A percentile compares a stretch with the other conserved stretches of the same genome.
Evolutionary conservation across 2,329 filamentous ascomycete genomes (phyloP).

Genomic region (Cladophialophora psammophila): DNA sequence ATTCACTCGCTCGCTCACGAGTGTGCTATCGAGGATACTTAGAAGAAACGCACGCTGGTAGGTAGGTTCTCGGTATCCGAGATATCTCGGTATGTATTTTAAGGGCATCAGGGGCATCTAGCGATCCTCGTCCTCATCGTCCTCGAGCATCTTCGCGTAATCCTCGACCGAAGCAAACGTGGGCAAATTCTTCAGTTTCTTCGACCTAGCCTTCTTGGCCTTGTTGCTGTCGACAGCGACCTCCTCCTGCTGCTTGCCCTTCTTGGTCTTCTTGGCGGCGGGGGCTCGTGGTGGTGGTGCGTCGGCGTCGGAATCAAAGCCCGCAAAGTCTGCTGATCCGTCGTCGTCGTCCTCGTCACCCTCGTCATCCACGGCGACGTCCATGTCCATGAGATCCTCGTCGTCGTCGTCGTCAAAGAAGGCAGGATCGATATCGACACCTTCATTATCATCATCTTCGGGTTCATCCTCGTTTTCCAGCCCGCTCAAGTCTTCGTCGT

Average conservation of each 20-base stretch:
- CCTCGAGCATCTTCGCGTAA: slow-evolving; percentile 83
- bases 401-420: slow-evolving; percentile 59
- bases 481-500: slow-evolving; percentile 48
- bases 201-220: slow-evolving; percentile 53
- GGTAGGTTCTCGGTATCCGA: not conserved
- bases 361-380: slow-evolving; percentile 45
- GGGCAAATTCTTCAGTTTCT: slow-evolving; percentile 86
- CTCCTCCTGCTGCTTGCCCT: slow-evolving; percentile 42
- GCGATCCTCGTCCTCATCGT: slow-evolving; percentile 65
- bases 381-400: slow-evolving; percentile 58
- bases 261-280: slow-evolving; percentile 43
- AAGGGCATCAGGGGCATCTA: not conserved
- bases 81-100: not conserved
- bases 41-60: too few species aligned
- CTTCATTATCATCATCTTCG: slow-evolving; percentile 54
- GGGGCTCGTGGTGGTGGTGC: slow-evolving; percentile 14
- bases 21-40: too few species aligned
- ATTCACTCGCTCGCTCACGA: too few species aligned
- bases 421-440: slow-evolving; percentile 39
- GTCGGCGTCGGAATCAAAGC: slow-evolving; percentile 21
- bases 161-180: slow-evolving; percentile 94
- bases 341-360: slow-evolving; percentile 2
- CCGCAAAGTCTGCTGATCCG: slow-evolving; percentile 29
- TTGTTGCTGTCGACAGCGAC: slow-evolving; percentile 45
- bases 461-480: slow-evolving; percentile 53